These are phyloP conservation scores for Brassica nigra DNA, from an alignment of 345 rosid species.

Conservation along the genomic window DNA sequence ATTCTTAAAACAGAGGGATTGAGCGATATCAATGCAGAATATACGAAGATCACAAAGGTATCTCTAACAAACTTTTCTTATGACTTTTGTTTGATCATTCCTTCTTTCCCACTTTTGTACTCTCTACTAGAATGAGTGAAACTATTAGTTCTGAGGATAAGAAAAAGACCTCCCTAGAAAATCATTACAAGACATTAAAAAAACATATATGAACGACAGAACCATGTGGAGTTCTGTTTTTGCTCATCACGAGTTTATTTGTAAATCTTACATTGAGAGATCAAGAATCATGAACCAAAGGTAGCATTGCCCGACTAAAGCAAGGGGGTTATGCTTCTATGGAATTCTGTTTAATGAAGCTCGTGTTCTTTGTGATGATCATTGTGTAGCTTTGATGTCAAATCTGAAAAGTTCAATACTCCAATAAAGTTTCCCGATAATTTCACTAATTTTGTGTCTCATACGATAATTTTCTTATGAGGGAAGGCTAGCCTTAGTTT, in stretches of 20 bases:
- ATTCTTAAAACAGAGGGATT: no score
- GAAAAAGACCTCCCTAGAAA: background rate
- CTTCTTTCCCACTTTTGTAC: background rate
- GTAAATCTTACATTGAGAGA: background rate
- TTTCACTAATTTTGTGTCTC: no score
- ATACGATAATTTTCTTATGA: no score
- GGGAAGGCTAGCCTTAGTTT: background rate
- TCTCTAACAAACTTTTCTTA: background rate
- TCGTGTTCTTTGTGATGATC: no score
- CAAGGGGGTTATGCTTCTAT: no score
- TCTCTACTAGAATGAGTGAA: background rate
- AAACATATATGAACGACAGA: background rate
- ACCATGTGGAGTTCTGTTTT: background rate
- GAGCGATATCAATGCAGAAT: no score
- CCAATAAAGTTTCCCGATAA: no score
- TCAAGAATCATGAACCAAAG: background rate
- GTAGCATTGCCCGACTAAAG: background rate
- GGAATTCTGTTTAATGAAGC: no score
- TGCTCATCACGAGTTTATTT: background rate
- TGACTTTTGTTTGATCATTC: background rate
- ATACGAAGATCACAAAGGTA: no score
- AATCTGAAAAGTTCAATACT: no score
- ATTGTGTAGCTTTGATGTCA: no score
- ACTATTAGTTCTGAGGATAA: background rate
- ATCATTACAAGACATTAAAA: background rate